Evolutionary conservation across 2,329 filamentous ascomycete genomes (phyloP).

Genomic region (Pseudocercospora fijiensis): DNA sequence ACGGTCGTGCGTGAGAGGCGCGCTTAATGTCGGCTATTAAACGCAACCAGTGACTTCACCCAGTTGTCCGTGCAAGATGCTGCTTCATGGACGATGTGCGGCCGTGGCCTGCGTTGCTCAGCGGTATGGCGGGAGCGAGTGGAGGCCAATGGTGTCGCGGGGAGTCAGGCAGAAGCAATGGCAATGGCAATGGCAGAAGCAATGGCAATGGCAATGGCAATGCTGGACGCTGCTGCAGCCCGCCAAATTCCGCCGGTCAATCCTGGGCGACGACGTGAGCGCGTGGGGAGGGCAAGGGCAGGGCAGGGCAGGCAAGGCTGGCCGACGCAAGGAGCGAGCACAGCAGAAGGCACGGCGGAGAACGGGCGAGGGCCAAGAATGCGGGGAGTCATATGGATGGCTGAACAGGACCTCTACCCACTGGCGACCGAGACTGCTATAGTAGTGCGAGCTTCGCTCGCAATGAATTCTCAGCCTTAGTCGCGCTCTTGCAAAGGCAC

Average conservation of each 20-base stretch:
- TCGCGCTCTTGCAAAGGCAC: too few species aligned
- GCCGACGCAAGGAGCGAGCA: slow-evolving; percentile 20
- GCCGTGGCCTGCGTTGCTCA: neutral
- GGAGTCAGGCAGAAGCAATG: neutral
- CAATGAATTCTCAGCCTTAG: too few species aligned
- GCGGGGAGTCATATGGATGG: too few species aligned
- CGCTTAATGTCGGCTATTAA: slow-evolving; percentile 22
- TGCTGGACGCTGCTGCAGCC: slow-evolving; percentile 8
- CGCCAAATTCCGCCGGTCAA: slow-evolving; percentile 10
- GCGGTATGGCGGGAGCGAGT: neutral
- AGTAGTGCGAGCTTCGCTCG: too few species aligned
- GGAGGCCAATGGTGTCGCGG: slow-evolving; percentile 1
- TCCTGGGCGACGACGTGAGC: neutral
- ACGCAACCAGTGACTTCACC: slow-evolving; percentile 6
- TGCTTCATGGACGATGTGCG: neutral
- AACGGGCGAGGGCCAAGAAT: too few species aligned
- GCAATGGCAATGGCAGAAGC: slow-evolving; percentile 22
- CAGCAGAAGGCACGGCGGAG: too few species aligned
- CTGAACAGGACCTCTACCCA: too few species aligned
- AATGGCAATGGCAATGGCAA: slow-evolving; percentile 22
- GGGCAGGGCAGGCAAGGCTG: neutral
- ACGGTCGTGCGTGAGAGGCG: slow-evolving; percentile 13
- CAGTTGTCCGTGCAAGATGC: neutral
- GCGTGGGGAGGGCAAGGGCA: too few species aligned
- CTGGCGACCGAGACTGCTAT: too few species aligned